Percentiles rank a stretch among this genome's conserved stretches.
Evolutionary conservation across 192 early-diverging fungal species (phyloP).

Genomic region (Linnemannia zychae): DNA sequence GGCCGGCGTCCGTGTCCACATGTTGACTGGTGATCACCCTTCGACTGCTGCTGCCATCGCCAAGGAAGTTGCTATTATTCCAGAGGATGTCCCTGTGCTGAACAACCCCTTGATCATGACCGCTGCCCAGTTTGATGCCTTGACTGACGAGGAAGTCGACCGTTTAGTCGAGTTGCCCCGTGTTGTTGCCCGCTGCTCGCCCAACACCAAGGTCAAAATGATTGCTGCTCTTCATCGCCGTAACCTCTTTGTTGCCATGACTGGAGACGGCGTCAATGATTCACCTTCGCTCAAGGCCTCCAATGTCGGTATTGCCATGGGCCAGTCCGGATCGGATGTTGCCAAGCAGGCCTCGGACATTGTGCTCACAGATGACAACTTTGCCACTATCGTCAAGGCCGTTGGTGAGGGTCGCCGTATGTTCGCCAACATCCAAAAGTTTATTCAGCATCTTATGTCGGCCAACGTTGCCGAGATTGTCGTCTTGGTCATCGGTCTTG

Average conservation of each 20-base stretch:
- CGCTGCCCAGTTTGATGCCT: conserved; percentile 86
- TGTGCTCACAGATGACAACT: conserved; percentile 86
- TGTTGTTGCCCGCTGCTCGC: conserved; percentile 95
- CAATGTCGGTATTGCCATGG: conserved; percentile 90
- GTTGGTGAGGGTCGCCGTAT: conserved; percentile 85
- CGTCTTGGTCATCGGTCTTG: conserved; percentile 78
- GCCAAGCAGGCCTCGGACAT: conserved; percentile 95
- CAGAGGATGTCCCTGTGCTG: conserved; percentile 63
- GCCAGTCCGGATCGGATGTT: conserved; percentile 91
- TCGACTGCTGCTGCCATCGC: conserved; percentile 94
- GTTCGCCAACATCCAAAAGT: conserved; percentile 82
- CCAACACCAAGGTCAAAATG: conserved; percentile 98
- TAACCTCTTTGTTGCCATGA: conserved; percentile 83
- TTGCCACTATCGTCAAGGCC: conserved; percentile 84
- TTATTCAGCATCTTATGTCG: conserved; percentile 78
- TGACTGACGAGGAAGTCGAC: conserved; percentile 85
- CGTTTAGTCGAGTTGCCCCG: conserved; percentile 81
- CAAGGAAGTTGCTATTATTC: conserved; percentile 63
- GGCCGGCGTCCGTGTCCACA: conserved; percentile 93
- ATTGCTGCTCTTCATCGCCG: conserved; percentile 89
- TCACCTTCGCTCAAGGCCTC: conserved; percentile 80
- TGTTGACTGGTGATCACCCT: conserved; percentile 95
- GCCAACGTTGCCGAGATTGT: conserved; percentile 84
- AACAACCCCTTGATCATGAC: conserved; percentile 78
- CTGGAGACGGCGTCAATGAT: conserved; percentile 78